Base-by-base conservation (phyloP, 2,329 filamentous ascomycete genomes). In the Simplicillium sp. region DNA sequence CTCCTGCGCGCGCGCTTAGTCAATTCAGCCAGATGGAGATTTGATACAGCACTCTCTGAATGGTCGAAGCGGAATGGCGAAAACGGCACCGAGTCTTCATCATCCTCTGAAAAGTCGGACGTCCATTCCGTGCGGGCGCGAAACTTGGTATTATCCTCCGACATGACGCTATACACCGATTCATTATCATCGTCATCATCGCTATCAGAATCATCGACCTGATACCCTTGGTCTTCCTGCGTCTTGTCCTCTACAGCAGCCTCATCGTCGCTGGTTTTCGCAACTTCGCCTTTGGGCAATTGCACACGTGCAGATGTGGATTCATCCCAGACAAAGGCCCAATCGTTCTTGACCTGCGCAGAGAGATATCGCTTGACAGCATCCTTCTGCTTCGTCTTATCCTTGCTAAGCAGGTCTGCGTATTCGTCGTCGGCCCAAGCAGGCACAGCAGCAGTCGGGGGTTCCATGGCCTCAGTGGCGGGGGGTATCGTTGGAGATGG, bases 361-460 rank as follows among this genome's bases (percentile, higher is more conserved):
- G 62, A 58, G 2, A 83, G 59, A 48, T 72, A 74, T 38, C 64
- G 70, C 51, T 66, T 74, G 29, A 82, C 71, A 11, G 78, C 78
- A 33, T 78, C 74, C 53, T 81, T 82, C 49, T 80, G 75, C 59
- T 72, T 78, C 18, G 58, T 46, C 55, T 80, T 81, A 54, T 82
- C 78, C 51, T 67, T 72, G 54, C 73, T 80, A 38, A 78, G 58
- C 6, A 82, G 65, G 52, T 82, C 78, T 15, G 73, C 67, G 45
- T 81, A 73, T 50, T 77, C 73, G 50, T 78, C 65, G 34, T 61
- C 54, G n/a, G 52, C 51, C 61, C 61, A 65, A 35, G 56, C 57
- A 41, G 52, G 55, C 45, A 25, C 20, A 25, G 52, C 48, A 42
- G 44, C 40, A 41, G 51, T 44, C 45, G 56, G 46, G 50, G 56